A percentile compares a stretch with the other conserved stretches of the same genome.
Conservation (phyloP, 2,329 filamentous ascomycete genomes). For the Aspergillus calidoustus region DNA sequence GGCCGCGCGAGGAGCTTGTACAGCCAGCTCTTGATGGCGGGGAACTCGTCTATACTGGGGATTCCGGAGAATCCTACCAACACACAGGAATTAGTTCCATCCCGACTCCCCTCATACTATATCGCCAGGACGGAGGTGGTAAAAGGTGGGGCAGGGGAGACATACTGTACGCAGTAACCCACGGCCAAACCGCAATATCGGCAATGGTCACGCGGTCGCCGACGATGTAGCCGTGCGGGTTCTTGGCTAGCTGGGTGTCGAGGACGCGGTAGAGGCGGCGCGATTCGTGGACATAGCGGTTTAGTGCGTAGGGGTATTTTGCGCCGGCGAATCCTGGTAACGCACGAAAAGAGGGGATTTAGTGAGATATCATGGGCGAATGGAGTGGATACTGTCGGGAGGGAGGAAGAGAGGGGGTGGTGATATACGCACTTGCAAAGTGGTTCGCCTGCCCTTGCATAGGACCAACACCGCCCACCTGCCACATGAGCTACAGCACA, state of each 20-base stretch:
- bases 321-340: background rate
- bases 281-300: conserved; percentile 4
- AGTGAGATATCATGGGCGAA: background rate
- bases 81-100: background rate
- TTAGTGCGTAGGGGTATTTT: background rate
- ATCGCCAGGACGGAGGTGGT: no score
- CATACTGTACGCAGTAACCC: conserved; percentile 5
- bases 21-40: background rate
- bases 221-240: background rate
- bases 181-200: conserved; percentile 8
- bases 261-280: conserved; percentile 8
- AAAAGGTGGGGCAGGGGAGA: background rate
- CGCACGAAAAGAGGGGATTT: background rate
- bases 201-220: conserved; percentile 7
- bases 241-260: conserved; percentile 2
- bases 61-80: background rate
- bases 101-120: no score
- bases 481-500: conserved; percentile 3
- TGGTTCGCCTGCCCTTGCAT: conserved; percentile 13
- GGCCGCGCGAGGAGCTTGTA: background rate
- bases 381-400: no score
- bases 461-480: background rate
- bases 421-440: conserved; percentile 1
- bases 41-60: conserved; percentile 8
- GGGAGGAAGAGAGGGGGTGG: no score